phyloP scores from a whole-genome alignment of 306 rosid genomes.

The Medicago ruthenica region DNA sequence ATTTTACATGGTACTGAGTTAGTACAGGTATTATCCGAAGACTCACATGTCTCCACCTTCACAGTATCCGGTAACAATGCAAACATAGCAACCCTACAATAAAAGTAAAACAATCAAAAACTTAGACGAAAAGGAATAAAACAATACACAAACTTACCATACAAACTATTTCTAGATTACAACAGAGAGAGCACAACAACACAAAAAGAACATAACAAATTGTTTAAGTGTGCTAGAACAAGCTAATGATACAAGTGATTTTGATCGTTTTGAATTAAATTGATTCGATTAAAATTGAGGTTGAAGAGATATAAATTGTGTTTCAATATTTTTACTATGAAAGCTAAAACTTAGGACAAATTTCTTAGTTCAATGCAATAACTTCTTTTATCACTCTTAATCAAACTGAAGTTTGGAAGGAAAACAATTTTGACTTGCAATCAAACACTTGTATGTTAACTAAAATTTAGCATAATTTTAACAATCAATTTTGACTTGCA shows the following conservation, averaged over 20 bases:
- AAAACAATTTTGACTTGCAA: neutral
- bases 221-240: constrained; percentile 3
- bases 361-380: neutral
- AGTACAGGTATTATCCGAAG: neutral
- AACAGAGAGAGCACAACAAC: neutral
- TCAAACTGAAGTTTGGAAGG: neutral
- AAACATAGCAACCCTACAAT: constrained; percentile 96
- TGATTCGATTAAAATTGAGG: neutral
- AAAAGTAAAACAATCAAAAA: constrained; percentile 28
- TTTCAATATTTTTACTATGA: neutral
- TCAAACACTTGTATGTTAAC: neutral
- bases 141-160: neutral
- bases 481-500: no score
- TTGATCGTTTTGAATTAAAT: neutral
- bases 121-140: constrained; percentile 19
- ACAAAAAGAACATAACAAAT: neutral
- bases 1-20: neutral
- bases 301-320: neutral
- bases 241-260: neutral
- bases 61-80: constrained; percentile 96
- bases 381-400: neutral
- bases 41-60: constrained; percentile 99
- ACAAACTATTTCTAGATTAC: constrained; percentile 5
- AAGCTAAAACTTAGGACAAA: neutral
- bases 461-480: neutral